A percentile compares a stretch with the other conserved stretches of the same genome.
These are phyloP conservation scores for Calonectria pauciramosa DNA, from an alignment of 2,329 filamentous ascomycete species.

Conservation along the genomic window DNA sequence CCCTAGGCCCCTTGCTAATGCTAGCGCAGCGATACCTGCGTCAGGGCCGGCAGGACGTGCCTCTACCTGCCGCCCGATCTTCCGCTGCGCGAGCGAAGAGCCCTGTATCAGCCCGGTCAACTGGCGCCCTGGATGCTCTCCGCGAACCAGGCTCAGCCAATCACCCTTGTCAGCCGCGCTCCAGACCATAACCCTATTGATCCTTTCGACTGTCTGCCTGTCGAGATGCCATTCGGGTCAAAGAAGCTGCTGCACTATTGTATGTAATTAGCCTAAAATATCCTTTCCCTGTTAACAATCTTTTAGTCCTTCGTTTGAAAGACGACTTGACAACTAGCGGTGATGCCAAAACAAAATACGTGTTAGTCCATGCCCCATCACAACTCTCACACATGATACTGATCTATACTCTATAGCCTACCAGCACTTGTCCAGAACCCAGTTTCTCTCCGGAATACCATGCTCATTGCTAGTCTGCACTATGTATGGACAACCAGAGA, in stretches of 20 bases:
- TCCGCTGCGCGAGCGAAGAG: constrained; percentile 3
- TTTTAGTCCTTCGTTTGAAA: background rate
- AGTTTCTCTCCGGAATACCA: background rate
- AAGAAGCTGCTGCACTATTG: background rate
- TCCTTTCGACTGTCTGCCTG: background rate
- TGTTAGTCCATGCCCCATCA: background rate
- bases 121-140: background rate
- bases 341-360: background rate
- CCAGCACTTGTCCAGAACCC: background rate
- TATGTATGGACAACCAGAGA: background rate
- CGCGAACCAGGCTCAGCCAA: background rate
- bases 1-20: background rate
- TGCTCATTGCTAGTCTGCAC: background rate
- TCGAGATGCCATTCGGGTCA: background rate
- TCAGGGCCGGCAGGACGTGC: background rate
- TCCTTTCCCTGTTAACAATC: background rate
- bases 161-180: background rate
- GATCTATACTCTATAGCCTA: background rate
- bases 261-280: background rate
- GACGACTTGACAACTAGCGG: background rate
- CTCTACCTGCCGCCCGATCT: background rate
- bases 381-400: too few relatives aligned
- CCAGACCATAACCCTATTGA: background rate
- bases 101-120: background rate
- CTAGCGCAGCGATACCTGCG: background rate